Evolutionary conservation across 495 filamentous ascomycete genomes (phyloP), one percentile per base, ranked within the genome.

Genomic region (Trichocladium uniseriatum): DNA sequence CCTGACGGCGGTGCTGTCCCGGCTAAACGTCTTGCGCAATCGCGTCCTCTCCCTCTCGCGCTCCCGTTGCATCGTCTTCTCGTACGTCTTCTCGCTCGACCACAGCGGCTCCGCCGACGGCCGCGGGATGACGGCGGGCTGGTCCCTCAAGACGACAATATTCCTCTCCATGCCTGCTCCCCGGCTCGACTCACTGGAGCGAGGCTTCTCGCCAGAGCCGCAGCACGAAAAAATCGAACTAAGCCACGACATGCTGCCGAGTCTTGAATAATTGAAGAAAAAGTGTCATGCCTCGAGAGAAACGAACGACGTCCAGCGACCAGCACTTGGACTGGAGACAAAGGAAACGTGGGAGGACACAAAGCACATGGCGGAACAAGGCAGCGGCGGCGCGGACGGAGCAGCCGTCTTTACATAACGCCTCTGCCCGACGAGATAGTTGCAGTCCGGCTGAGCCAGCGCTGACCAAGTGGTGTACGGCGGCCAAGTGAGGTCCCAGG

Each of bases 151-250:
- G 24, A 69, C 50, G 56, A 58, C 58, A 28, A 66, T 60, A 7
- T 59, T 49, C 43, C 61, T 63, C 36, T 62, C 62, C 11, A 46
- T 47, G 38, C 43, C 9, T 21, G n/a, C 34, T 10, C 37, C 40
- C 10, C 18, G 49, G 28, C 20, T 39, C 5, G 31, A 64, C 60
- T 58, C 57, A 59, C 56, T 45, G 18, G 53, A 53, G 43, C 53
- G 57, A 61, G 61, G 44, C 64, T 65, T 69, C 57, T 69, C 62
- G 48, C 64, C 65, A 21, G 53, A 11, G 40, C 65, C 58, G 53
- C 70, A 74, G 43, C 71, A 76, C 31, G 64, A 60, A 45, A 73
- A 27, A n/a, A n/a, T n/a, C 45, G 62, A 70, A 55, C 49, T 51
- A 29, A 70, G 61, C 69, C 67, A 74, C 36, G 66, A 67, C 16